These are phyloP conservation scores for Kodamaea leandrae DNA, from an alignment of 805 yeast genomes.

Conservation along the genomic window DNA sequence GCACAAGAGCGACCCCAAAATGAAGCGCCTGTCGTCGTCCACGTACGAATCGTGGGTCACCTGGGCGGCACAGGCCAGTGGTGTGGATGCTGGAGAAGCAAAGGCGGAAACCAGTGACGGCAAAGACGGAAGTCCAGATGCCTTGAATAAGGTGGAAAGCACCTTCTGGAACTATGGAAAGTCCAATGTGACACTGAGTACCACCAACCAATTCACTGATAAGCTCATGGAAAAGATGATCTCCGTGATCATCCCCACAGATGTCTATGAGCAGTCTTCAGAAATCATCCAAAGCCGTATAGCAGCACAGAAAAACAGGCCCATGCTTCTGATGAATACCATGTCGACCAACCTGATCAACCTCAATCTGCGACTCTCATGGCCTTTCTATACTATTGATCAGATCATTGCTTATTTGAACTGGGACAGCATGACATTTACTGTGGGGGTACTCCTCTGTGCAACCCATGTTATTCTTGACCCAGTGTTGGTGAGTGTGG, in stretches of 20 bases:
- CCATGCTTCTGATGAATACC: constrained; percentile 63
- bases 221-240: constrained; percentile 69
- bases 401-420: constrained; percentile 50
- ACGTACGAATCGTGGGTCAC: constrained; percentile 4
- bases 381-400: constrained; percentile 62
- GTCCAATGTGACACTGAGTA: constrained; percentile 1
- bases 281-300: constrained; percentile 49
- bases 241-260: constrained; percentile 68
- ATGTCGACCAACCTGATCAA: constrained; percentile 68
- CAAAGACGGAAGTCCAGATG: not conserved
- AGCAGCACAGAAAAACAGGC: constrained; percentile 60
- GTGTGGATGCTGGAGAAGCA: too few relatives aligned
- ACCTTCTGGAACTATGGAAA: constrained; percentile 26
- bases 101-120: not conserved
- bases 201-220: constrained; percentile 49
- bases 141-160: constrained; percentile 12
- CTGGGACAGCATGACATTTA: constrained; percentile 65
- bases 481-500: constrained; percentile 52
- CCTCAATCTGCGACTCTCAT: constrained; percentile 59
- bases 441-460: constrained; percentile 54
- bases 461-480: constrained; percentile 54
- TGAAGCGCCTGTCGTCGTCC: constrained; percentile 2
- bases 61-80: not conserved
- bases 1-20: not conserved
- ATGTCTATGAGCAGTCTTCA: constrained; percentile 39